Base-by-base conservation (phyloP, 106 monocot genomes). In the Dioscorea alata region DNA sequence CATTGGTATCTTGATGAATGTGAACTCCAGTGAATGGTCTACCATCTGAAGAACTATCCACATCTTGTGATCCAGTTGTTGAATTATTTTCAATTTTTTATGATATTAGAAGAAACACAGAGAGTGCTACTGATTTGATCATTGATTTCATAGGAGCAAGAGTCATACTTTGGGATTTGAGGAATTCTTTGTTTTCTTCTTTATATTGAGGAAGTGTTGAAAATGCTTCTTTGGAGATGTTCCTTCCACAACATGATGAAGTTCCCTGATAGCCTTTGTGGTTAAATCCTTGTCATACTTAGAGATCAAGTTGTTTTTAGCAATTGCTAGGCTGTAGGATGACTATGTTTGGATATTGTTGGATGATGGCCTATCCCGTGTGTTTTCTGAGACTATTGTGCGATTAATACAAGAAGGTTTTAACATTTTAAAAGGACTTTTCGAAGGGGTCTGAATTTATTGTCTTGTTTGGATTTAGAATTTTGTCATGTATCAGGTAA, bases 351-450 rank as follows among this genome's bases (percentile, higher is more conserved):
- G 91, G 91, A 71, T 85, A 32, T 31, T 91, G 34, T 78, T 87
- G 70, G 87, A 91, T 84, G 91, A 87, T 73, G 91, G 91, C 23
- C 91, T 87, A 52, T 79, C 80, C 32, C 81, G 91, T 65, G 87
- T 61, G 15, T 91, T 91, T 64, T 84, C 80, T 62, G 74, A 79
- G 35, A 57, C 49, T 35, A 84, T 87, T 75, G 75, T 82, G 23
- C 28, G 49, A 32, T 61, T 84, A 71, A 74, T 91, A 81, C 87
- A 82, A 49, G 84, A 91, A 78, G 91, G 87, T 82, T 64, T 91
- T 35, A 74, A 79, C 73, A 33, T 82, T 49, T 65, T 91, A 23
- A 91, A 87, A 84, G 91, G n/a, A n/a, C n/a, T n/a, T n/a, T n/a
- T n/a, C n/a, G n/a, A n/a, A n/a, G n/a, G n/a, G n/a, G n/a, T n/a